Conservation (phyloP, 192 early-diverging fungal species). For the Irineochytrium annulatum region DNA sequence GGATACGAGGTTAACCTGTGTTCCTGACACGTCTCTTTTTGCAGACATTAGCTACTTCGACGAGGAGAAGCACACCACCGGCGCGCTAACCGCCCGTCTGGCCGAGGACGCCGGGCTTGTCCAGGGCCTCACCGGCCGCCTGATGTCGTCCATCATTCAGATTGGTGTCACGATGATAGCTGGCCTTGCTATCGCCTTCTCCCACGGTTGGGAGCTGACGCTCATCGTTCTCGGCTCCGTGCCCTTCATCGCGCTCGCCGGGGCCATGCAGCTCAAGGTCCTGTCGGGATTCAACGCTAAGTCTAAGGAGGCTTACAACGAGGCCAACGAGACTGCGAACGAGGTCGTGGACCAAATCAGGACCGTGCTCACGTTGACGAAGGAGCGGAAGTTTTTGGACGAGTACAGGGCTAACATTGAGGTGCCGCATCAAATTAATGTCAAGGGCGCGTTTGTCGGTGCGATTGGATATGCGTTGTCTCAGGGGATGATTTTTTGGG, state of each 20-base stretch:
- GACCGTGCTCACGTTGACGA: constrained; percentile 74
- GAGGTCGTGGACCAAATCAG: constrained; percentile 82
- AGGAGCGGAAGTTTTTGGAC: constrained; percentile 63
- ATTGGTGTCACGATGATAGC: constrained; percentile 35
- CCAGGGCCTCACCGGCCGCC: constrained; percentile 51
- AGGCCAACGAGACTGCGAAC: constrained; percentile 65
- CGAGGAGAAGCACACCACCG: constrained; percentile 60
- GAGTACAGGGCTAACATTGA: constrained; percentile 59
- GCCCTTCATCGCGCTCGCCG: constrained; percentile 65
- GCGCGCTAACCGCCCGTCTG: constrained; percentile 75
- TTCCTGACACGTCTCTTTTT: neutral
- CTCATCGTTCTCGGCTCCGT: constrained; percentile 63
- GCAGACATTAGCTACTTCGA: constrained; percentile 52
- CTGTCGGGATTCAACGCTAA: constrained; percentile 58
- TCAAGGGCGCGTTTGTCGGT: constrained; percentile 58
- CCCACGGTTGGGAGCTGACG: constrained; percentile 75
- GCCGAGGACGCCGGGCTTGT: constrained; percentile 69
- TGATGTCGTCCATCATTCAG: constrained; percentile 47
- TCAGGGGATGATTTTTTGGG: constrained; percentile 66
- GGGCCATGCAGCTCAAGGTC: constrained; percentile 58
- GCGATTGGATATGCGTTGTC: constrained; percentile 74
- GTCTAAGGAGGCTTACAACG: constrained; percentile 62
- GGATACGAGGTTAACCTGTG: neutral
- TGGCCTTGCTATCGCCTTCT: constrained; percentile 65
- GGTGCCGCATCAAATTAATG: constrained; percentile 64